Evolutionary conservation across 345 rosid genomes (phyloP), one percentile per base, ranked within the genome.

Genomic region (Salix brachista): DNA sequence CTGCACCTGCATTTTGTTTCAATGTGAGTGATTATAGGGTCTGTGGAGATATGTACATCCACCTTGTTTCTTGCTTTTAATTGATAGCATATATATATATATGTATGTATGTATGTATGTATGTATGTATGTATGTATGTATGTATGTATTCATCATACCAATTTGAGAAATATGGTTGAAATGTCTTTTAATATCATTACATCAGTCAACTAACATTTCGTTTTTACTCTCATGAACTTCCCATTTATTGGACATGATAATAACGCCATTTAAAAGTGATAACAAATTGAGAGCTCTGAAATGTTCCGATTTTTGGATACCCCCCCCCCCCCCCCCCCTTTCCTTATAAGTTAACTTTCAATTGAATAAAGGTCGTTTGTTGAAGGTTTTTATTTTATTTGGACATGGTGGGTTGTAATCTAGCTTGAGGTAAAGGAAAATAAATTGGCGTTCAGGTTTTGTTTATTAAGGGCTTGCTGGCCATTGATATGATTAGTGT

Each of bases 1-100:
- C 37, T 2, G 44, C 39, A 44, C 64, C 30, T 75, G 65, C 68
- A 25, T 78, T 52, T 65, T 76, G 44, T 80, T 46, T 66, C 7
- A 25, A 36, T 16, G 0, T 65, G 48, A 13, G 32, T 34, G 30
- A 18, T 41, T 21, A 37, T 50, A 42, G 19, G 48, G 28, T 34
- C 19, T 56, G 14, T 58, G 16, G 28, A 58, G 2, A n/a, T 58
- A 25, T 11, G 25, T 11, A 58, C 42, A 41, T 42, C 46, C 30
- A 4, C 30, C 30, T 5, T 39, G 54, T 69, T 28, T 21, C 52
- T 21, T 41, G 19, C 26, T 32, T 66, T 37, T 14, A 36, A 34
- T 66, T 16, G 44, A 34, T 66, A 17, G 12, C n/a, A 7, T 52
- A 1, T 56, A 9, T n/a, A 11, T n/a, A 52, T 52, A 52, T 5